phyloP scores from a whole-genome alignment of 108 stramenopile genomes.

The Skeletonema tropicum region DNA sequence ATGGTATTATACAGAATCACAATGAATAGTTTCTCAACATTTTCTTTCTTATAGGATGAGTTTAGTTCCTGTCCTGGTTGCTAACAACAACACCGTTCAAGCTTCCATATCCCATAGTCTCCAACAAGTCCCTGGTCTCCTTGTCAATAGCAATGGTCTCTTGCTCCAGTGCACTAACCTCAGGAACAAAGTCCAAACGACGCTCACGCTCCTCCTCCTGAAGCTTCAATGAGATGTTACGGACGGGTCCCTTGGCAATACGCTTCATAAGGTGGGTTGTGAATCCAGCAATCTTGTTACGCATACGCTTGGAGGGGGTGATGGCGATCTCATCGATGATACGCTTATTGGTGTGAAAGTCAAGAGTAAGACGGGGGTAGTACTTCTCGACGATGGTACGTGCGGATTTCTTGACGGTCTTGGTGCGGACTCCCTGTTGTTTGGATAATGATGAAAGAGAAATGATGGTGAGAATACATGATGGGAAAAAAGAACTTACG shows the following conservation, averaged over 20 bases:
- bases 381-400: constrained; percentile 99
- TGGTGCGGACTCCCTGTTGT: constrained; percentile 98
- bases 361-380: constrained; percentile 97
- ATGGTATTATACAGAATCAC: background rate
- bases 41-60: background rate
- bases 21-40: background rate
- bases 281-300: constrained; percentile 99
- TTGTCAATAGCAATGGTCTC: constrained; percentile 95
- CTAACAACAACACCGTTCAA: constrained; percentile 82
- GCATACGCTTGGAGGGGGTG: constrained; percentile 99
- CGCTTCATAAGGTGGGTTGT: constrained; percentile 99
- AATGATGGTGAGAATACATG: background rate
- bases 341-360: constrained; percentile 99
- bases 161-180: constrained; percentile 97
- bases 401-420: constrained; percentile 99
- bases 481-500: constrained; percentile 19
- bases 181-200: constrained; percentile 99
- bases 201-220: constrained; percentile 99
- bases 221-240: constrained; percentile 98
- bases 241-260: constrained; percentile 98
- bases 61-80: constrained; percentile 43
- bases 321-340: constrained; percentile 97
- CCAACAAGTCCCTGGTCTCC: constrained; percentile 97
- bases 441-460: background rate
- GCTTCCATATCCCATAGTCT: constrained; percentile 87